Evolutionary conservation across 140 eudicot genomes (phyloP).

Genomic region (Oenanthe javanica): DNA sequence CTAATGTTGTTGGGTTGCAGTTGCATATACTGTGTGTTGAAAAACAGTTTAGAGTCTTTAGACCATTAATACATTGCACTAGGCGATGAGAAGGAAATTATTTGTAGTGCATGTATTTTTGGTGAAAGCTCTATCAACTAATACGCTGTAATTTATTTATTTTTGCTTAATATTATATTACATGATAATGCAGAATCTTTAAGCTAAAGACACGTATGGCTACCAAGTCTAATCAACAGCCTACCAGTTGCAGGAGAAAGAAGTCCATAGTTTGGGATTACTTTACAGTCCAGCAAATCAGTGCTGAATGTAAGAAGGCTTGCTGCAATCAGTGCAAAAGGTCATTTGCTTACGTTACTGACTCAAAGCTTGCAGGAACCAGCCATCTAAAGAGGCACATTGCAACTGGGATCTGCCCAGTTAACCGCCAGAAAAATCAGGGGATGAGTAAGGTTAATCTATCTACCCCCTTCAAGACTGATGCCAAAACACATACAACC

Average conservation of each 20-base stretch:
- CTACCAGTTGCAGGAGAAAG: conserved; percentile 47
- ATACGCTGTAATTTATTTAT: neutral
- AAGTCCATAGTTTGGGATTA: conserved; percentile 89
- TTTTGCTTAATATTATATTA: neutral
- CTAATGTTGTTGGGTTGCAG: neutral
- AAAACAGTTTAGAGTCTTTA: neutral
- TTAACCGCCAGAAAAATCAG: conserved; percentile 23
- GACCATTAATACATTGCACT: neutral
- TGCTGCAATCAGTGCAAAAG: conserved; percentile 69
- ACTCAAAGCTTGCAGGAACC: conserved; percentile 63
- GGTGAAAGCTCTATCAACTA: neutral
- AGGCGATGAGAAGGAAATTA: neutral
- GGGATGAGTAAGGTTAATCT: conserved; percentile 21
- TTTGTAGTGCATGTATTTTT: neutral
- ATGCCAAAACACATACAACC: conserved; percentile 17
- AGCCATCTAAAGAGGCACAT: conserved; percentile 80
- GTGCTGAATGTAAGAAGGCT: conserved; percentile 51
- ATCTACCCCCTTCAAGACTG: conserved; percentile 12
- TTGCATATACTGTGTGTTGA: neutral
- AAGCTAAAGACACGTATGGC: conserved; percentile 28
- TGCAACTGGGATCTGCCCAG: conserved; percentile 63
- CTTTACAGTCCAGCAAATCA: conserved; percentile 55
- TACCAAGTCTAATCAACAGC: conserved; percentile 27
- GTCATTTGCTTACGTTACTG: conserved; percentile 61
- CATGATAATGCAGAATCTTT: conserved; percentile 25